phyloP scores from a whole-genome alignment of 1,139 yeast species.

The Kodamaea fungicola region DNA sequence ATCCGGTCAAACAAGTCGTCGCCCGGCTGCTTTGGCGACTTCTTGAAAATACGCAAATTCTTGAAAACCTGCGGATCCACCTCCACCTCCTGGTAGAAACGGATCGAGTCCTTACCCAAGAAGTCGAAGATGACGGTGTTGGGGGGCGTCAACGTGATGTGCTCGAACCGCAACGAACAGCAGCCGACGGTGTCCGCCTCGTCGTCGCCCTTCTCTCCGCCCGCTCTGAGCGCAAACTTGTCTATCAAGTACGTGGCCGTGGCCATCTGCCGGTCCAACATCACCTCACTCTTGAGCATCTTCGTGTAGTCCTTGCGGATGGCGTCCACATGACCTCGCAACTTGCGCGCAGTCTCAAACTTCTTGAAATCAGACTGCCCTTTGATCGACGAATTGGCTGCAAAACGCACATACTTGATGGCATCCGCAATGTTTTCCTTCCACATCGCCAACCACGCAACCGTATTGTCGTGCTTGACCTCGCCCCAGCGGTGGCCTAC shows the following conservation, averaged over 20 bases:
- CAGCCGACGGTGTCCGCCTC: slow-evolving; percentile 99
- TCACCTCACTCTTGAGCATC: slow-evolving; percentile 68
- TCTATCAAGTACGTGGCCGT: slow-evolving; percentile 93
- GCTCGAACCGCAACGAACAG: slow-evolving; percentile 89
- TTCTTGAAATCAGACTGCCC: slow-evolving; percentile 90
- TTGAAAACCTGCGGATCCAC: slow-evolving; percentile 89
- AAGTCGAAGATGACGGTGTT: slow-evolving; percentile 88
- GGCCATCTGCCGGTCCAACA: slow-evolving; percentile 89
- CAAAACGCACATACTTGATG: slow-evolving; percentile 84
- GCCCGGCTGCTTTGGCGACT: slow-evolving; percentile 83
- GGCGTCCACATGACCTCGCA: slow-evolving; percentile 65
- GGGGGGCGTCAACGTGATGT: slow-evolving; percentile 82
- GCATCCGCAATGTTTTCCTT: slow-evolving; percentile 84
- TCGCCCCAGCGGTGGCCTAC: slow-evolving; percentile 91
- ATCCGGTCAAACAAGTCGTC: slow-evolving; percentile 90
- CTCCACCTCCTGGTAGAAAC: slow-evolving; percentile 88
- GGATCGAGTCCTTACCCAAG: slow-evolving; percentile 91
- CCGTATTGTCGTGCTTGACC: slow-evolving; percentile 81
- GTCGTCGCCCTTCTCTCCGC: slow-evolving; percentile 96
- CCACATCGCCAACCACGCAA: slow-evolving; percentile 98
- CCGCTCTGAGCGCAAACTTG: slow-evolving; percentile 95
- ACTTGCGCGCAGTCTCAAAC: slow-evolving; percentile 88
- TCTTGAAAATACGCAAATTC: slow-evolving; percentile 81
- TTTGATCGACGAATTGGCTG: slow-evolving; percentile 85
- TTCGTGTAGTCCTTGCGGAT: slow-evolving; percentile 75